These are phyloP conservation scores for Dactylonectria estremocensis DNA, from an alignment of 2,329 filamentous ascomycete species.

Conservation along the genomic window DNA sequence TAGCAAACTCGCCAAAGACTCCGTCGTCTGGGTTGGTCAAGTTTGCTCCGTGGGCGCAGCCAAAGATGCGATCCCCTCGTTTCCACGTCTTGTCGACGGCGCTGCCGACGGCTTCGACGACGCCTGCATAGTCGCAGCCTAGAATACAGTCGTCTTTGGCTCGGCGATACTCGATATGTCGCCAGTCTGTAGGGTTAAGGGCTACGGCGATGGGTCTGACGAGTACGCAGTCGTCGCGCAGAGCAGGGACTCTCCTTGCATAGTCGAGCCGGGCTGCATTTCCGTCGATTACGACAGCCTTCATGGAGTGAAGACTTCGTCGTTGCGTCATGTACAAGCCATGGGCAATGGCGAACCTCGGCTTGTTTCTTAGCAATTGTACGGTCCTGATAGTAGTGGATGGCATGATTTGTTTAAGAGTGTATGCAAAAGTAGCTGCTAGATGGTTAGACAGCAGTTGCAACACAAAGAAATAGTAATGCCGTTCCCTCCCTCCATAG, in stretches of 20 bases:
- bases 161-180: constrained; percentile 43
- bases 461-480: too few relatives aligned
- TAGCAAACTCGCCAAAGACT: constrained; percentile 58
- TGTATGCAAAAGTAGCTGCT: too few relatives aligned
- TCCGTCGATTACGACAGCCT: constrained; percentile 7
- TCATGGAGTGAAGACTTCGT: constrained; percentile 6
- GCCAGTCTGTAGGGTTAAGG: constrained; percentile 55
- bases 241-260: background rate
- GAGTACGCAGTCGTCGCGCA: constrained; percentile 44
- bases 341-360: too few relatives aligned
- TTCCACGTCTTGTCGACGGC: constrained; percentile 55
- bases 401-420: too few relatives aligned
- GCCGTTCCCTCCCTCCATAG: too few relatives aligned
- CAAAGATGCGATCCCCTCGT: constrained; percentile 64
- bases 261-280: background rate
- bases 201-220: constrained; percentile 52
- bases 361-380: too few relatives aligned
- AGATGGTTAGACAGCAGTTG: too few relatives aligned
- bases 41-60: constrained; percentile 55
- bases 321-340: background rate
- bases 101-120: constrained; percentile 62
- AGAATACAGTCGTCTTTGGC: constrained; percentile 39
- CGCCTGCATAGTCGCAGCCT: constrained; percentile 64
- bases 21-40: constrained; percentile 57
- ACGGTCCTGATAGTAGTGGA: too few relatives aligned